These are phyloP conservation scores for Metschnikowia amazonensis DNA, from an alignment of 805 yeast genomes.

Conservation along the genomic window DNA sequence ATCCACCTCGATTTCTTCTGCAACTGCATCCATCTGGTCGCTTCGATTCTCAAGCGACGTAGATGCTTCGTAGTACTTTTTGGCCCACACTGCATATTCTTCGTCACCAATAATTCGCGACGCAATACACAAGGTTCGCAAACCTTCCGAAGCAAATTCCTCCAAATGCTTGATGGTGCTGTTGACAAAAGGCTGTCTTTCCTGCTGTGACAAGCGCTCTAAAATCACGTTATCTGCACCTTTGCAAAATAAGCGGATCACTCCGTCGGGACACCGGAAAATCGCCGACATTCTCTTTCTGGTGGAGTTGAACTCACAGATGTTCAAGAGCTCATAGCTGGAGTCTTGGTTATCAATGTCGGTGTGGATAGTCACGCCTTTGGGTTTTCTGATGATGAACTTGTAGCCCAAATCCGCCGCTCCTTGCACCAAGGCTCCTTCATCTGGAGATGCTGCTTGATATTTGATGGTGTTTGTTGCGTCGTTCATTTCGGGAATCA, in stretches of 20 bases:
- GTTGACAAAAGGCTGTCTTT: slow-evolving; percentile 70
- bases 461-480: slow-evolving; percentile 67
- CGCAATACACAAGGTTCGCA: slow-evolving; percentile 92
- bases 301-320: slow-evolving; percentile 96
- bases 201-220: slow-evolving; percentile 66
- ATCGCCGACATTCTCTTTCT: slow-evolving; percentile 97
- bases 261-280: slow-evolving; percentile 90
- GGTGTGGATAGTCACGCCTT: slow-evolving; percentile 62
- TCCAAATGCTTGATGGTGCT: slow-evolving; percentile 84
- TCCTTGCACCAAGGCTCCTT: slow-evolving; percentile 97
- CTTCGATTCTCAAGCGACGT: slow-evolving; percentile 74
- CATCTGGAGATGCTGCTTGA: slow-evolving; percentile 99
- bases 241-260: slow-evolving; percentile 81
- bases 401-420: slow-evolving; percentile 85
- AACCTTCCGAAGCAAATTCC: slow-evolving; percentile 94
- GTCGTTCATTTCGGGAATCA: slow-evolving; percentile 79
- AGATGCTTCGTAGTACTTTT: slow-evolving; percentile 69
- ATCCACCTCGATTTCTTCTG: slow-evolving; percentile 80
- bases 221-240: slow-evolving; percentile 97
- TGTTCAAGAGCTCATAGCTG: slow-evolving; percentile 72
- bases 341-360: slow-evolving; percentile 48
- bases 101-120: slow-evolving; percentile 71
- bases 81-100: slow-evolving; percentile 73
- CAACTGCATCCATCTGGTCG: slow-evolving; percentile 77
- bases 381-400: slow-evolving; percentile 83